Base-by-base conservation (phyloP, 306 rosid species). In the Cucurbita ficifolia region DNA sequence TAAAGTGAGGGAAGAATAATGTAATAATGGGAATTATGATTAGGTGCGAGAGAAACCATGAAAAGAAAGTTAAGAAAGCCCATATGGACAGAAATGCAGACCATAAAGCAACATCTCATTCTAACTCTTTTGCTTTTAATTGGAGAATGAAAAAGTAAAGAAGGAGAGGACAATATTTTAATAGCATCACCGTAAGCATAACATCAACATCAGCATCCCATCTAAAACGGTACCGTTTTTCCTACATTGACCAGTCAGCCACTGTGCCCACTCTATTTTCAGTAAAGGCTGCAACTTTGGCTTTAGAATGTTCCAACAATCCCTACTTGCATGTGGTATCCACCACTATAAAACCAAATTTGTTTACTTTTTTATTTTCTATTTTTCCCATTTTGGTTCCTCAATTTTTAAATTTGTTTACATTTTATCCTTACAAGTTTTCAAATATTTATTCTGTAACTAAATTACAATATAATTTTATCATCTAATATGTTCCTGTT, bases 91-190 rank as follows among this genome's bases (percentile, higher is more conserved):
- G 82, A 82, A 78, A 76, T 63, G 57, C 73, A 77, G 74, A 82
- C 77, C 76, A 57, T 86, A 92, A 87, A 89, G 90, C 91, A 79
- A 88, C 89, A 2, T 80, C 85, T 87, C 88, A 82, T 74, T 72
- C 78, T 40, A 78, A 77, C 71, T 82, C 83, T 85, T 85, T 82
- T 75, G 56, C 77, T 88, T 91, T 87, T 85, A 76, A 81, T 80
- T 81, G 87, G 83, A 75, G 72, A 74, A 81, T 81, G 77, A 85
- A 73, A 88, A 85, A 81, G 85, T 70, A 77, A 53, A 73, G 73
- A 81, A 82, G 43, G 76, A 80, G 79, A 71, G 7, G 7, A 76
- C 73, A 84, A 63, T 63, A 38, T 63, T 79, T 78, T 58, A 85
- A 60, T 33, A 84, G 68, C 72, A 83, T 78, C 72, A 77, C 87